Conservation (phyloP, 1,139 yeast genomes). For the Candida sp. region DNA sequence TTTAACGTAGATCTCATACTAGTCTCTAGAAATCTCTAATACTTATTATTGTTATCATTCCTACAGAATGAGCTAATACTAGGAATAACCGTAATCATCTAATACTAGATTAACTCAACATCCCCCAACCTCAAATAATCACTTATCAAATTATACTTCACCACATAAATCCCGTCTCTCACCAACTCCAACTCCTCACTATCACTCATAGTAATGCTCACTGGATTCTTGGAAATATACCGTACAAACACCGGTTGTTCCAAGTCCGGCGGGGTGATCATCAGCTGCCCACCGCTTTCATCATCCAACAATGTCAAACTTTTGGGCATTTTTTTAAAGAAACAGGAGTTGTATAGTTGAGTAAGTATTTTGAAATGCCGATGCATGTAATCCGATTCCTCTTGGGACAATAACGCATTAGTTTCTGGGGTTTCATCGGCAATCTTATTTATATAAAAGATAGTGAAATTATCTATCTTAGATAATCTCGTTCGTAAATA, state of each 20-base stretch:
- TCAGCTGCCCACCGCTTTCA: conserved; percentile 66
- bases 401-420: conserved; percentile 42
- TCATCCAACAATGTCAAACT: conserved; percentile 74
- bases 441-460: conserved; percentile 43
- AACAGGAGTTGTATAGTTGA: conserved; percentile 64
- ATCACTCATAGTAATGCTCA: conserved; percentile 42
- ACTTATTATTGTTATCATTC: too few species aligned
- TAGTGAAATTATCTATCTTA: conserved; percentile 67
- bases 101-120: conserved; percentile 32
- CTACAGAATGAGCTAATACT: background rate
- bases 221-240: conserved; percentile 35
- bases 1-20: too few species aligned
- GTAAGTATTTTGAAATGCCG: conserved; percentile 64
- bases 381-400: conserved; percentile 60
- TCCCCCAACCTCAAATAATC: conserved; percentile 39
- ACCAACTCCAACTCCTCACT: conserved; percentile 63
- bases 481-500: conserved; percentile 75
- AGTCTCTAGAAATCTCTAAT: too few species aligned
- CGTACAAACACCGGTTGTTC: conserved; percentile 73
- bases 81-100: too few species aligned
- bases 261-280: conserved; percentile 78
- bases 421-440: conserved; percentile 19
- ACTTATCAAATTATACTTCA: conserved; percentile 59
- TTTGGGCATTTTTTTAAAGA: conserved; percentile 65
- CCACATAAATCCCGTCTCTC: conserved; percentile 70